phyloP scores from a whole-genome alignment of 192 early-diverging fungal genomes.

The Geranomyces michiganensis region DNA sequence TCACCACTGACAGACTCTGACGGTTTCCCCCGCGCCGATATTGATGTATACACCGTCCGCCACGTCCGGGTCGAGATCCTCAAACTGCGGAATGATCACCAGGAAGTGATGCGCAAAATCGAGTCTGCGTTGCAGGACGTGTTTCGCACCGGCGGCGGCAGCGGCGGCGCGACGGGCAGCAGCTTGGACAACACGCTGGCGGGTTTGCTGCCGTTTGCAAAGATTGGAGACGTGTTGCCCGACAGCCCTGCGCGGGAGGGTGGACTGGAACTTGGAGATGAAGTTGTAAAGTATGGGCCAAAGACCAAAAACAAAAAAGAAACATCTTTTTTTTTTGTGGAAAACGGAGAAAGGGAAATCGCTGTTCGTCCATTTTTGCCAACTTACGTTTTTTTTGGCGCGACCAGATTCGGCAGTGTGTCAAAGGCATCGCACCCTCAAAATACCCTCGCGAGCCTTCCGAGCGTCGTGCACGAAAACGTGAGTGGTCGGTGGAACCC shows the following conservation, averaged over 20 bases:
- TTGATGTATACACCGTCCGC: conserved; percentile 66
- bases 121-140: conserved; percentile 53
- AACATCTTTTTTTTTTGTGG: too few relatives aligned
- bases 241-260: conserved; percentile 40
- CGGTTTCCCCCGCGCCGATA: conserved; percentile 70
- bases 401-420: conserved; percentile 25
- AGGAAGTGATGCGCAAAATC: conserved; percentile 57
- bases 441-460: conserved; percentile 13
- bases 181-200: too few relatives aligned
- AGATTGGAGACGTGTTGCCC: conserved; percentile 39
- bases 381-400: not conserved
- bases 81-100: conserved; percentile 57
- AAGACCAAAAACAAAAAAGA: too few relatives aligned
- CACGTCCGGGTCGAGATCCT: conserved; percentile 54
- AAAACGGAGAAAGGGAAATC: not conserved
- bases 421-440: conserved; percentile 4
- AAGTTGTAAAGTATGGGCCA: conserved; percentile 16
- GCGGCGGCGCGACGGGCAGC: not conserved
- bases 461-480: conserved; percentile 27
- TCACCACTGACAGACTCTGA: conserved; percentile 59
- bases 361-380: not conserved
- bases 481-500: too few relatives aligned
- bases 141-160: not conserved
- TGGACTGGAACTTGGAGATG: conserved; percentile 34
- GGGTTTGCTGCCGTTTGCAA: conserved; percentile 8